Base-by-base conservation (phyloP, 108 stramenopile species). In the Fistulifera pelliculosa region DNA sequence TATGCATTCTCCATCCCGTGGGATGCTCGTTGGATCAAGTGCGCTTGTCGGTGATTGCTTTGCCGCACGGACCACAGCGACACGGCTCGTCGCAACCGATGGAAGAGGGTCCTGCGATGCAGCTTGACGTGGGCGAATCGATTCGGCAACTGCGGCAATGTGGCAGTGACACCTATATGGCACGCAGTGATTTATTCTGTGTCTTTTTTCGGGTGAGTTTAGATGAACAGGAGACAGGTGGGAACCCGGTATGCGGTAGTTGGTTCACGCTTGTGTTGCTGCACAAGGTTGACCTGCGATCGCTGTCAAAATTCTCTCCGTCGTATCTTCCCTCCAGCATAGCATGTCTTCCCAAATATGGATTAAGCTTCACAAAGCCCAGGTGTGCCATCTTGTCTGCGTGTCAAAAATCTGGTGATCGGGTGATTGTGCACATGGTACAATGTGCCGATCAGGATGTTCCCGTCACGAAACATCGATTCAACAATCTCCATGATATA, bases 111-210 rank as follows among this genome's bases (percentile, higher is more conserved):
- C 28, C 25, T 19, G 19, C 49, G 11, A 60, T 54, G 22, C 56
- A 70, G 18, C 42, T 89, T 10, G 66, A 75, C 58, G 51, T 89
- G 10, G 80, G 68, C 41, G 77, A 71, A 0, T 70, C 67, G 16
- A 73, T 89, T 41, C 62, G 82, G 21, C 80, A 89, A 51, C 65
- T 89, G 39, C 27, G 57, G 31, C 69, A 70, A 41, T 80, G 74
- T 56, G 78, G 74, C 17, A 28, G 38, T 13, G 38, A 72, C 31
- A 27, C 45, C 1, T 61, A 71, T 45, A 58, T 65, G 2, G 60
- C 73, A n/a, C 55, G 69, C 26, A 83, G 81, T 25, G 35, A 52
- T 1, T 67, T 71, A 11, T 59, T 72, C 62, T 60, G 75, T 39
- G 68, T 61, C 39, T 62, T 83, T 8, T 28, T 78, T 15, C 26